Conservation (phyloP, 495 filamentous ascomycete species). For the Penicillium samsonianum region DNA sequence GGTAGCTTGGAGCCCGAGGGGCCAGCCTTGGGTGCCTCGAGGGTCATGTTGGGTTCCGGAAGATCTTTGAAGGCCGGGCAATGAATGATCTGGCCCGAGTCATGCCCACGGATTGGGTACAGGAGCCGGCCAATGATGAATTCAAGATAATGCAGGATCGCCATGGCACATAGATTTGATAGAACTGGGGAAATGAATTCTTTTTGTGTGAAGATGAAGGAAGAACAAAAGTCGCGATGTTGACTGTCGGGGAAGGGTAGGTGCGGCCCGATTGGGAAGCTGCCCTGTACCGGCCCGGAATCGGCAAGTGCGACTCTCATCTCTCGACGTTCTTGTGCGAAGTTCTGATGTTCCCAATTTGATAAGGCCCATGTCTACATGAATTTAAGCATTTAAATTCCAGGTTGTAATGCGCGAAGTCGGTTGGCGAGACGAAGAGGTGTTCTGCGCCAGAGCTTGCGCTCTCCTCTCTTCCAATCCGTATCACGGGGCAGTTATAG, state of each 20-base stretch:
- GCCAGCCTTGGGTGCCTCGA: conserved; percentile 45
- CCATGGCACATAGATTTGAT: conserved; percentile 9
- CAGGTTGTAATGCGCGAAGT: neutral
- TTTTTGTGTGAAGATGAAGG: neutral
- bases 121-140: conserved; percentile 25
- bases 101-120: conserved; percentile 33
- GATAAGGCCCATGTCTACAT: neutral
- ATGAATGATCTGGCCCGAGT: conserved; percentile 29
- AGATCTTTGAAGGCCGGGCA: conserved; percentile 30
- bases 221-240: conserved; percentile 1
- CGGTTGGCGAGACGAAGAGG: neutral
- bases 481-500: too few species aligned
- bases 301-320: conserved; percentile 18
- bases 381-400: neutral
- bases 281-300: conserved; percentile 29
- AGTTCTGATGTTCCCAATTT: neutral
- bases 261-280: conserved; percentile 6
- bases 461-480: neutral
- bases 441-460: neutral
- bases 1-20: conserved; percentile 37
- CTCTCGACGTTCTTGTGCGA: neutral
- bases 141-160: conserved; percentile 26
- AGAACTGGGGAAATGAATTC: neutral
- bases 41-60: conserved; percentile 41
- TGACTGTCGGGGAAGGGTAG: neutral